These are phyloP conservation scores for Saccharomyces kudriavzevii DNA, from an alignment of 805 yeast species.

Conservation along the genomic window DNA sequence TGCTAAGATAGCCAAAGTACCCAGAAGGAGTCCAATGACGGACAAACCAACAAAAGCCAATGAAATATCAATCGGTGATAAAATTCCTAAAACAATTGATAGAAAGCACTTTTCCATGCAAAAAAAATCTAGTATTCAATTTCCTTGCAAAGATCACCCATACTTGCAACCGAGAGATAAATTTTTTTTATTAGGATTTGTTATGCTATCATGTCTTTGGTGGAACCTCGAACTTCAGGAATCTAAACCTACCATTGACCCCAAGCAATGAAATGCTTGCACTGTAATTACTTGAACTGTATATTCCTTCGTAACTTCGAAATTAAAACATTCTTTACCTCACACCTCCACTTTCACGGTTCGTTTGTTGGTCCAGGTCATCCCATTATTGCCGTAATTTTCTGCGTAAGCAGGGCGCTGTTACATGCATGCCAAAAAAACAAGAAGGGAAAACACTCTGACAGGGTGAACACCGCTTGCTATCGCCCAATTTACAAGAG, in stretches of 20 bases:
- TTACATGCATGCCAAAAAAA: not conserved
- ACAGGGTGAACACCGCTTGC: not conserved
- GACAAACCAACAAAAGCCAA: not conserved
- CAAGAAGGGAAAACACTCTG: not conserved
- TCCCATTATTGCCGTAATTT: not conserved
- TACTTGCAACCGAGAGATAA: not conserved
- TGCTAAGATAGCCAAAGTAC: not conserved
- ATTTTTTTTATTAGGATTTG: not conserved
- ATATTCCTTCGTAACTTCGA: not conserved
- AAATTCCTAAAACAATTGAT: not conserved
- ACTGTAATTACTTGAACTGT: not conserved
- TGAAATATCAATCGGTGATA: not conserved
- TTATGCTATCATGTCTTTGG: not conserved
- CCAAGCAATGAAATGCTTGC: not conserved
- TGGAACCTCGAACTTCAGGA: not conserved
- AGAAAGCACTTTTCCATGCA: not conserved
- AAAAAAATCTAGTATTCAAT: not conserved
- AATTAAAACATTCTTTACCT: not conserved
- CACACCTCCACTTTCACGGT: not conserved
- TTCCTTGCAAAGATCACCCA: not conserved
- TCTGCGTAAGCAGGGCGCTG: not conserved
- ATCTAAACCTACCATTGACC: not conserved
- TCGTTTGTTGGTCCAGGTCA: not conserved
- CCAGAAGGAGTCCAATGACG: not conserved
- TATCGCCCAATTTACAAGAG: not conserved